Evolutionary conservation across 2,329 filamentous ascomycete species (phyloP), one percentile per base, ranked within the genome.

Genomic region (Pseudocercospora fijiensis): DNA sequence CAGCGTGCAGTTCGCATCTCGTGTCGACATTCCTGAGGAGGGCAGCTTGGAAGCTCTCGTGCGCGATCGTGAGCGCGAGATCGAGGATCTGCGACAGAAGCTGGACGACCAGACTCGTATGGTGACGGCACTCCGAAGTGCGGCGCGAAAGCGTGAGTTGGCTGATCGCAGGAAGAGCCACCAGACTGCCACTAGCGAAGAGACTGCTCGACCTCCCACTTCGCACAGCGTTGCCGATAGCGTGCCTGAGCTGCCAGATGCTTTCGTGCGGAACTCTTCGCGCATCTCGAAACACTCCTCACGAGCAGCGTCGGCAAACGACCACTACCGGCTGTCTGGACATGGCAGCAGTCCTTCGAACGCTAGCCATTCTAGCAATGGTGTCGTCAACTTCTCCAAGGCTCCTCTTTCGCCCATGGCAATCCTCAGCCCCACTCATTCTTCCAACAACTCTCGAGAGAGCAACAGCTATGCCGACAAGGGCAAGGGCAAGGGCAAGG

Each of bases 31-130:
- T 6, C 62, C 66, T 1, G 92, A 96, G 72, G 90, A 93, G 69
- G 88, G 91, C 66, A 90, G 90, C 67, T 82, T 92, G 51, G 85
- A 89, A 55, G 81, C 88, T 1, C 77, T 91, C 18, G 79, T 98
- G 53, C 89, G 88, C 65, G 95, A 98, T 70, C 97, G 96, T 76
- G 95, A 99, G 71, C 85, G 88, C 22, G 94, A 98, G 78, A 97
- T 99, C 73, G 88, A 90, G 7, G 94, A 96, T 70, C 84, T 99
- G n/a, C 87, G 92, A 9, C 89, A 91, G 24, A 87, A 92, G 66
- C 82, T 98, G 0, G 94, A 98, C 71, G 94, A 98, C 78, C 97
- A 97, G 76, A 94, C 97, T 75, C 86, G 90, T 10, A 99, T 98
- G 92, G 83, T 98, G 59, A 82, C 89, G 3, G 95, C 95, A 1